These are phyloP conservation scores for Aspergillus nidulans DNA, from an alignment of 495 filamentous ascomycete species.

Conservation along the genomic window DNA sequence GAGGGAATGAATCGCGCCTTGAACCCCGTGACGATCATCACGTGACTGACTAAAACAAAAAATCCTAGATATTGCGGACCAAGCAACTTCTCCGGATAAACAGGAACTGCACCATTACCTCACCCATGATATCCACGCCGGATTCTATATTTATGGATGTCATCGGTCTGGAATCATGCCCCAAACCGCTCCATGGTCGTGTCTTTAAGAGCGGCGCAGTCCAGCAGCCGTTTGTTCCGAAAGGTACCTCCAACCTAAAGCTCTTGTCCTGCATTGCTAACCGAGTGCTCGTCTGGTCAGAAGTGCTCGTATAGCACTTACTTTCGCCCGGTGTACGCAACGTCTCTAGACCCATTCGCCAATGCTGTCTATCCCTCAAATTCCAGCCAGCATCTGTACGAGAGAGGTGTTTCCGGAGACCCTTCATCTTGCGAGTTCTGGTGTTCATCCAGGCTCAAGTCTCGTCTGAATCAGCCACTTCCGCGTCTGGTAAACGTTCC, in stretches of 20 bases:
- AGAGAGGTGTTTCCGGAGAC: background rate
- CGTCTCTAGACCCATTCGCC: background rate
- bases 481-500: background rate
- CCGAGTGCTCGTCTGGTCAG: background rate
- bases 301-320: conserved; percentile 8
- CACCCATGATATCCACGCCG: background rate
- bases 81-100: background rate
- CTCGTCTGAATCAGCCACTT: conserved; percentile 13
- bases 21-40: conserved; percentile 37
- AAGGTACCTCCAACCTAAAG: conserved; percentile 22
- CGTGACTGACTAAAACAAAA: too few relatives aligned
- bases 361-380: background rate
- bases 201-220: conserved; percentile 35
- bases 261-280: background rate
- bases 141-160: conserved; percentile 47
- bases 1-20: too few relatives aligned
- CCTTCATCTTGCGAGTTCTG: conserved; percentile 9
- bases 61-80: background rate
- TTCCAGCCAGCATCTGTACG: background rate
- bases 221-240: conserved; percentile 20
- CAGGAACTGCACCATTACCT: too few relatives aligned
- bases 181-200: conserved; percentile 37
- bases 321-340: conserved; percentile 7
- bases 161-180: conserved; percentile 43
- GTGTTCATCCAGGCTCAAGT: conserved; percentile 13